These are phyloP conservation scores for Arabidopsis hybrid DNA, from an alignment of 441 rosid genomes.

Conservation along the genomic window DNA sequence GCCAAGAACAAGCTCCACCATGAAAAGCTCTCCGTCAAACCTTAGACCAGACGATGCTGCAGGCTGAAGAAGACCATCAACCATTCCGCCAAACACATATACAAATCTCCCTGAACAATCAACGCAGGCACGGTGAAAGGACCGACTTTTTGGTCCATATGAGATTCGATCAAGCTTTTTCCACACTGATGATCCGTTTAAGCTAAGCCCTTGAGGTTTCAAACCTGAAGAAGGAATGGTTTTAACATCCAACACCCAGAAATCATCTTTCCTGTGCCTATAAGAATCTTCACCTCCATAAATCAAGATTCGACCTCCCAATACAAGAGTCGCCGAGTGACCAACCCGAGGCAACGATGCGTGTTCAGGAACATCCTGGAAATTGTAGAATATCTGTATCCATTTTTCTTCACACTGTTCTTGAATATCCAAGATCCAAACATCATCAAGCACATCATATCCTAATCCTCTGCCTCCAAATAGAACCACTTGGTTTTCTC, in stretches of 20 bases:
- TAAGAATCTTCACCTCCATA: constrained; percentile 91
- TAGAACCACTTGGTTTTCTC: constrained; percentile 60
- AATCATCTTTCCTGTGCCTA: constrained; percentile 83
- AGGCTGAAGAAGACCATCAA: constrained; percentile 65
- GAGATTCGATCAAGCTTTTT: constrained; percentile 62
- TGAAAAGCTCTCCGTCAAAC: constrained; percentile 81
- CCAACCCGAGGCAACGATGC: constrained; percentile 83
- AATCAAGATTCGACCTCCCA: constrained; percentile 79
- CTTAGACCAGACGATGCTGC: constrained; percentile 61
- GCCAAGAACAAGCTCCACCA: constrained; percentile 67
- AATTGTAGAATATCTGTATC: constrained; percentile 22
- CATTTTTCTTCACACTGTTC: constrained; percentile 11
- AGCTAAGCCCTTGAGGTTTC: constrained; percentile 47
- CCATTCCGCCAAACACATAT: constrained; percentile 87
- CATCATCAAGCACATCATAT: constrained; percentile 69
- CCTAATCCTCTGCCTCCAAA: constrained; percentile 96
- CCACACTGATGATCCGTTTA: constrained; percentile 57
- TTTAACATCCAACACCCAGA: constrained; percentile 77
- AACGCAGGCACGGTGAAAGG: constrained; percentile 87
- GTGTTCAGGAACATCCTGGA: constrained; percentile 57
- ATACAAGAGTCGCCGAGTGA: constrained; percentile 78
- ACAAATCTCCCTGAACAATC: constrained; percentile 73
- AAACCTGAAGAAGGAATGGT: constrained; percentile 52
- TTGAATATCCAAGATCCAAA: constrained; percentile 29
- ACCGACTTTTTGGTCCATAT: constrained; percentile 62